phyloP scores from a whole-genome alignment of 257 asterid genomes.

The Primulina huaijiensis region DNA sequence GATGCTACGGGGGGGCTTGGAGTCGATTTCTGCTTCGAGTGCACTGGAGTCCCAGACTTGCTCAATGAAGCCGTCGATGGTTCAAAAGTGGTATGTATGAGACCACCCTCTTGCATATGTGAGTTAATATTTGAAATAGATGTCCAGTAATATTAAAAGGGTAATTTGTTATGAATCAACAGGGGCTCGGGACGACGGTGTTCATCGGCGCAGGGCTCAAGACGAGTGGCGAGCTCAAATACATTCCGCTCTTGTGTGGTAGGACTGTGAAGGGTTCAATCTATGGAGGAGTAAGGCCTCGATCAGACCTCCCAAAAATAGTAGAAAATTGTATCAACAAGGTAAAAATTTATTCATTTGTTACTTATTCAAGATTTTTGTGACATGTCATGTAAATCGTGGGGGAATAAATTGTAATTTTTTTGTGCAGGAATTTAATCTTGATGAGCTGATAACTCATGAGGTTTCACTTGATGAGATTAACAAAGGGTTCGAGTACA shows the following conservation, averaged over 20 bases:
- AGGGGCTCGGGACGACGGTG: constrained; percentile 51
- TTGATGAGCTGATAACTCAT: constrained; percentile 53
- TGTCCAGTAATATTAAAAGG: too few species aligned
- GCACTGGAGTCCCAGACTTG: constrained; percentile 60
- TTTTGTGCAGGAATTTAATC: constrained; percentile 49
- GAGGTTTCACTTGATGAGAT: constrained; percentile 54
- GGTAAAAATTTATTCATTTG: constrained; percentile 30
- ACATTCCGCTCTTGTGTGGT: constrained; percentile 54
- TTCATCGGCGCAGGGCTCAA: constrained; percentile 41
- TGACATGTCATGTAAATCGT: not conserved
- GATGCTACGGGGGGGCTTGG: constrained; percentile 76
- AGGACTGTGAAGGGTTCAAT: constrained; percentile 58
- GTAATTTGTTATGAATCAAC: constrained; percentile 10
- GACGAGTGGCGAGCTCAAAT: constrained; percentile 43
- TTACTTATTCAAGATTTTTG: not conserved
- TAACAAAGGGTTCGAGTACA: constrained; percentile 48
- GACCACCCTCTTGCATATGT: not conserved
- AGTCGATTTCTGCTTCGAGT: constrained; percentile 62
- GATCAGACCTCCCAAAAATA: constrained; percentile 53
- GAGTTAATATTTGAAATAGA: too few species aligned
- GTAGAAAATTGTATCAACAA: constrained; percentile 60
- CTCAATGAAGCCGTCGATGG: constrained; percentile 68
- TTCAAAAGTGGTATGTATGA: constrained; percentile 52
- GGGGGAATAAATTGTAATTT: too few species aligned
- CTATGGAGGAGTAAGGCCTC: constrained; percentile 63